phyloP scores from a whole-genome alignment of 108 stramenopile genomes.

The Craspedostauros australis region DNA sequence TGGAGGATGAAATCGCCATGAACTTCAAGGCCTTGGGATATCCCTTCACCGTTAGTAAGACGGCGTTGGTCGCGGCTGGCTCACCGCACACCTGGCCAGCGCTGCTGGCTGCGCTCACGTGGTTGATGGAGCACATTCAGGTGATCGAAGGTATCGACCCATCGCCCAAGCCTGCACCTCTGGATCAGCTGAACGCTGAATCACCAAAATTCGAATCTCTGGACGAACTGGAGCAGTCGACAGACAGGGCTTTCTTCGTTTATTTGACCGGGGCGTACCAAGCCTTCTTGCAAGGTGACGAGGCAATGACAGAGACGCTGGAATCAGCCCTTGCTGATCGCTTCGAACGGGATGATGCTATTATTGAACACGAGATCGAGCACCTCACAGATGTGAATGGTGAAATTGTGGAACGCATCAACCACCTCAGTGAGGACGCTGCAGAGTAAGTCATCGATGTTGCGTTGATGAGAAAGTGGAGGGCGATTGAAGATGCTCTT shows the following conservation, averaged over 20 bases:
- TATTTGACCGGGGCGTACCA: constrained; percentile 76
- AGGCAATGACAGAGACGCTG: constrained; percentile 60
- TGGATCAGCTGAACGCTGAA: too few species aligned
- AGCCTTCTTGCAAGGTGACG: constrained; percentile 85
- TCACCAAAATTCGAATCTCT: constrained; percentile 46
- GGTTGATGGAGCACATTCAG: constrained; percentile 85
- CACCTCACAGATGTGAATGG: constrained; percentile 61
- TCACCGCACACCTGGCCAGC: constrained; percentile 98
- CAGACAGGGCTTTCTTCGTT: constrained; percentile 71
- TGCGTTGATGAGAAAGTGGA: too few species aligned
- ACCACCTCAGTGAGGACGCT: constrained; percentile 38
- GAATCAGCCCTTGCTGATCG: constrained; percentile 60
- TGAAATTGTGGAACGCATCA: constrained; percentile 48
- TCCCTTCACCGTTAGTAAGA: constrained; percentile 88
- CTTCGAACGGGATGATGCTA: constrained; percentile 61
- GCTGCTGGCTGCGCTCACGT: constrained; percentile 90
- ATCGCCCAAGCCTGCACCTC: too few species aligned
- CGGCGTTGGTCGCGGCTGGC: constrained; percentile 94
- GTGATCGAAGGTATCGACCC: constrained; percentile 36
- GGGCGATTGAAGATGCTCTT: too few species aligned
- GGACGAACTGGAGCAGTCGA: constrained; percentile 48
- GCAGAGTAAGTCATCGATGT: constrained; percentile 53
- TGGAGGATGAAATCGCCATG: constrained; percentile 93
- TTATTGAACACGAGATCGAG: constrained; percentile 57
- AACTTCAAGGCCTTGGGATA: constrained; percentile 91